A percentile compares a stretch with the other conserved stretches of the same genome.
phyloP scores from a whole-genome alignment of 208 protist species.

The Trypanosoma conorhini region DNA sequence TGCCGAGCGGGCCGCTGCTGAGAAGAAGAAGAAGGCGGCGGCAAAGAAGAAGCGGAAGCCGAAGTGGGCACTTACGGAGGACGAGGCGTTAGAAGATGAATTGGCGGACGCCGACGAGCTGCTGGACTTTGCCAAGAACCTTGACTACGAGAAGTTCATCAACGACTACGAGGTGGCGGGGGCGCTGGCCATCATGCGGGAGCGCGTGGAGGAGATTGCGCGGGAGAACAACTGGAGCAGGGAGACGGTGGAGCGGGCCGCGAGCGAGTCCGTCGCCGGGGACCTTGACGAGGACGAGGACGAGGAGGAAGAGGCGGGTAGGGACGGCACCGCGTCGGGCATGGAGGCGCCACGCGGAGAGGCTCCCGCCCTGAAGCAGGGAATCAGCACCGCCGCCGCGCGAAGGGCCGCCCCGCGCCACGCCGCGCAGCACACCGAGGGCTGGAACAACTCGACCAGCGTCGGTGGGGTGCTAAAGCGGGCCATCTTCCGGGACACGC shows the following conservation, averaged over 20 bases:
- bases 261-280: constrained; percentile 28
- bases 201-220: constrained; percentile 85
- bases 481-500: constrained; percentile 76
- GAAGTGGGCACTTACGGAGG: constrained; percentile 92
- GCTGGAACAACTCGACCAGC: constrained; percentile 36
- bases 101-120: constrained; percentile 66
- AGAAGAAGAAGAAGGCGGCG: constrained; percentile 24
- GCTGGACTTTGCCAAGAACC: constrained; percentile 82
- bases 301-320: constrained; percentile 26
- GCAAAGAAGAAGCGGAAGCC: constrained; percentile 57
- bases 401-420: constrained; percentile 30
- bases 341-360: constrained; percentile 17
- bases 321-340: constrained; percentile 6
- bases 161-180: constrained; percentile 89
- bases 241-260: constrained; percentile 61
- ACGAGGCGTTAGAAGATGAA: constrained; percentile 88
- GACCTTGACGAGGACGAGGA: constrained; percentile 44
- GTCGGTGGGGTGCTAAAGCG: constrained; percentile 57
- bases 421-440: constrained; percentile 47
- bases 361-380: neutral
- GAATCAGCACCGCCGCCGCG: constrained; percentile 2
- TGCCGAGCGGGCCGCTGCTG: constrained; percentile 2
- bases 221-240: constrained; percentile 73
- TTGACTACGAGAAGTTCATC: constrained; percentile 92
- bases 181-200: constrained; percentile 87